Conservation (phyloP, 2,329 filamentous ascomycete genomes). For the Paraphoma sp. region DNA sequence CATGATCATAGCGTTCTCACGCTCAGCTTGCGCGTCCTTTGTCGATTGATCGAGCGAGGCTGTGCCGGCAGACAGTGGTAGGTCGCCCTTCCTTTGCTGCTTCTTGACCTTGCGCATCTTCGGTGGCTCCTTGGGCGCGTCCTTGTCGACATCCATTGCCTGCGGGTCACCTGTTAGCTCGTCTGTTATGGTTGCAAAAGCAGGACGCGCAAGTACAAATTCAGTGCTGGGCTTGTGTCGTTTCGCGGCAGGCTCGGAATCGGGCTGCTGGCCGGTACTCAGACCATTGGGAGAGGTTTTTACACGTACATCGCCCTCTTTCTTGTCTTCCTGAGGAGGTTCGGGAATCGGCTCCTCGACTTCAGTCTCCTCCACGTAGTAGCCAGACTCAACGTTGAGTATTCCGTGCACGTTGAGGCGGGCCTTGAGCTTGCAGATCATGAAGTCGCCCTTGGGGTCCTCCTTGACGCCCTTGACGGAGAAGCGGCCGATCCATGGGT, state of each 20-base stretch:
- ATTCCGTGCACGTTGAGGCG: slow-evolving; percentile 96
- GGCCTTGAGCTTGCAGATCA: slow-evolving; percentile 99
- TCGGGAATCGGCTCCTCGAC: slow-evolving; percentile 89
- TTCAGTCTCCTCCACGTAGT: slow-evolving; percentile 98
- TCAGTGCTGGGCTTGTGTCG: slow-evolving; percentile 34
- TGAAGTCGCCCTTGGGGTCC: slow-evolving; percentile 93
- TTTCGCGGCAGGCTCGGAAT: slow-evolving; percentile 39
- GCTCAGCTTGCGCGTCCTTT: slow-evolving; percentile 76
- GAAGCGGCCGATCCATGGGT: slow-evolving; percentile 96
- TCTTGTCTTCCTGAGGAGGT: slow-evolving; percentile 62
- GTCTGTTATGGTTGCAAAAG: slow-evolving; percentile 26
- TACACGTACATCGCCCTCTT: slow-evolving; percentile 75
- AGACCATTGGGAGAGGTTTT: slow-evolving; percentile 28
- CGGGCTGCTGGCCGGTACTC: slow-evolving; percentile 26
- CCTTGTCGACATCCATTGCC: slow-evolving; percentile 50
- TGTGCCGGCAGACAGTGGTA: slow-evolving; percentile 85
- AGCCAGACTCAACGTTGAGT: slow-evolving; percentile 94
- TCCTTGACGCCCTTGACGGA: slow-evolving; percentile 98
- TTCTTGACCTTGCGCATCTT: slow-evolving; percentile 99
- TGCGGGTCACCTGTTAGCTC: slow-evolving; percentile 40
- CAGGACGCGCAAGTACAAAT: slow-evolving; percentile 34
- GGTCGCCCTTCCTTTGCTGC: slow-evolving; percentile 95
- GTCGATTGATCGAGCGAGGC: slow-evolving; percentile 74
- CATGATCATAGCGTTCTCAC: slow-evolving; percentile 90
- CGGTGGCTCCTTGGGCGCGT: slow-evolving; percentile 58